Percentiles rank a stretch among this genome's conserved stretches.
Evolutionary conservation across 1,284 basidiomycete species (phyloP).

Genomic region (Mycena citricolor): DNA sequence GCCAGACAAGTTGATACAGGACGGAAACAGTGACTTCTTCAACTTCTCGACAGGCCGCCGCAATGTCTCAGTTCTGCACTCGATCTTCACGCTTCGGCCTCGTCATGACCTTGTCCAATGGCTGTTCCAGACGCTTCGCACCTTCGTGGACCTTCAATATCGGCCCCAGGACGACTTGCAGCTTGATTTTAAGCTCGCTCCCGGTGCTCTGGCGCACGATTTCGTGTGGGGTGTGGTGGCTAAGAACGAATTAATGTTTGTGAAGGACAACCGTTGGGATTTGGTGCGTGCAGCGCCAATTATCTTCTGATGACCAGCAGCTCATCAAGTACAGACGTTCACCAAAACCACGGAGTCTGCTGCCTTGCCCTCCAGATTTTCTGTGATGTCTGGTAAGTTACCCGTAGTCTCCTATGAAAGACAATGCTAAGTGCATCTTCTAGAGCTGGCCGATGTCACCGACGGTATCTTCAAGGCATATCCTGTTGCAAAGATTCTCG

Average conservation of each 20-base stretch:
- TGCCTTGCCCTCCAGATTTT: constrained; percentile 56
- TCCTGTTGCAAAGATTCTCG: constrained; percentile 55
- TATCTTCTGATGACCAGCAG: not conserved
- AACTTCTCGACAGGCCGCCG: constrained; percentile 84
- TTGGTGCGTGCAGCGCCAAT: constrained; percentile 55
- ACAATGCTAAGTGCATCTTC: constrained; percentile 3
- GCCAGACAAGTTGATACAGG: constrained; percentile 55
- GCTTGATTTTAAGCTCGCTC: constrained; percentile 74
- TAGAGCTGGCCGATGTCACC: constrained; percentile 80
- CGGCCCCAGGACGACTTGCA: constrained; percentile 66
- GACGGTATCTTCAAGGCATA: constrained; percentile 72
- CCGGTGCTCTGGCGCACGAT: constrained; percentile 50
- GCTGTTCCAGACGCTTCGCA: constrained; percentile 57
- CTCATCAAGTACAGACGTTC: constrained; percentile 75
- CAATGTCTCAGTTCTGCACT: constrained; percentile 74
- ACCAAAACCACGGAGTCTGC: constrained; percentile 73
- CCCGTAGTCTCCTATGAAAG: constrained; percentile 9
- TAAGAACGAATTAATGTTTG: constrained; percentile 71
- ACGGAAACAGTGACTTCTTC: constrained; percentile 80
- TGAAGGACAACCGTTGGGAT: constrained; percentile 81
- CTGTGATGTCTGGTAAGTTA: constrained; percentile 69
- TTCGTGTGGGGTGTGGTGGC: constrained; percentile 85
- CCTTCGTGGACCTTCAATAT: constrained; percentile 75
- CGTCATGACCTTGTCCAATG: constrained; percentile 79
- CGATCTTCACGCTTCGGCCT: constrained; percentile 73